Evolutionary conservation across 768 basidiomycete genomes (phyloP), one percentile per base, ranked within the genome.

Genomic region (Infundibulicybe gibba): DNA sequence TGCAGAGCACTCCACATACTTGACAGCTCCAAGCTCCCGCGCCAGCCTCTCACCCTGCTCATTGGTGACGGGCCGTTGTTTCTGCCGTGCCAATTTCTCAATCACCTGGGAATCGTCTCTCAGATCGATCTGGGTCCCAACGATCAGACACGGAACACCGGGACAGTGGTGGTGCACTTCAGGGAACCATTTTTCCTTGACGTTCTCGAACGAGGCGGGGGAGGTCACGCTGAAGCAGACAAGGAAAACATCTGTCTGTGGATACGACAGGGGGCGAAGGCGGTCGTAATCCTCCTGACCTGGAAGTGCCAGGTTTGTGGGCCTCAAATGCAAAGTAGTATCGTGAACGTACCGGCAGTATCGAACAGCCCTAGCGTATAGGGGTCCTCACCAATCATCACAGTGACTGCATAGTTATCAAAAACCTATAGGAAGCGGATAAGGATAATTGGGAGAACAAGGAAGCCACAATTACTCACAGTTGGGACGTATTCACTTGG

Each of bases 101-200:
- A 89, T 81, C 54, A 98, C 94, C 64, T 87, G 83, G 19, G 79
- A 68, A 62, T 99, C 97, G 60, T 97, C 94, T 65, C 95, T 80
- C 69, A 99, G 68, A 80, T 99, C 97, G 63, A 97, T 78, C 73
- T 99, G 97, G 41, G 97, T 99, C 54, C 97, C 97, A 48, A 99
- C 95, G 61, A 99, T 97, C 61, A 99, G 83, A 80, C 95, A 97
- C 55, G 95, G 94, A 48, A 97, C 95, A 42, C 97, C 95, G 13
- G 97, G 97, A 77, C 97, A 99, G 63, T 99, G 97, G 65, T 98
- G 97, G 65, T 94, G 94, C 45, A 99, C 95, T 74, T 99, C 97
- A 5, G 97, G 97, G 80, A 98, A 97, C 97, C 97, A 99, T 68
- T 99, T 99, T 73, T 99, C 97, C 81, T 97, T 98, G 61, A 99